phyloP scores from a whole-genome alignment of 2,329 filamentous ascomycete genomes.

The Colletotrichum phormii region DNA sequence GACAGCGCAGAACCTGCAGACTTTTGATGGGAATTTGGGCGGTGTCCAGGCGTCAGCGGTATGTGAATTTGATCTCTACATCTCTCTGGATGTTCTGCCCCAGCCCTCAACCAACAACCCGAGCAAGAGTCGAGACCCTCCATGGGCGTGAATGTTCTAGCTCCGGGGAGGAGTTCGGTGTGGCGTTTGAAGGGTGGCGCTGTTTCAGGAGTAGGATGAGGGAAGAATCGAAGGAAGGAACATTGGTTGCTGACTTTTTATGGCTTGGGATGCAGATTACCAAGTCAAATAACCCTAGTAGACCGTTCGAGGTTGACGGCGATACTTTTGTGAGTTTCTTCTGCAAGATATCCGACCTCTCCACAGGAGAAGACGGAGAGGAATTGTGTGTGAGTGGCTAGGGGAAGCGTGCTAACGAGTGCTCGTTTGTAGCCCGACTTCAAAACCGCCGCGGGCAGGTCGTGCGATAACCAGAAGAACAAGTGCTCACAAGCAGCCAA shows the following conservation, averaged over 20 bases:
- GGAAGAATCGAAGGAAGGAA: not conserved
- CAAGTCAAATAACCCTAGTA: conserved; percentile 50
- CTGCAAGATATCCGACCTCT: not conserved
- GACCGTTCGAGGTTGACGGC: conserved; percentile 57
- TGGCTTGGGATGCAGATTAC: conserved; percentile 47
- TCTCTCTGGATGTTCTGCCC: not conserved
- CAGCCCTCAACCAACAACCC: not conserved
- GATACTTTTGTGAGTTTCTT: conserved; percentile 55
- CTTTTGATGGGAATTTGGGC: conserved; percentile 54
- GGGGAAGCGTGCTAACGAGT: conserved; percentile 17
- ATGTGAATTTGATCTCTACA: conserved; percentile 27
- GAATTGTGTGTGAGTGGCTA: not conserved
- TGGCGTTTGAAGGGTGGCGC: no score
- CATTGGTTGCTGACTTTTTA: conserved; percentile 1
- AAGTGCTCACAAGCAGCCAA: conserved; percentile 57
- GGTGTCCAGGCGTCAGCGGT: conserved; percentile 50
- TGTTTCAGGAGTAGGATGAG: conserved; percentile 15
- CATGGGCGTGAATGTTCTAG: not conserved
- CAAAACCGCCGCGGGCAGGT: conserved; percentile 52
- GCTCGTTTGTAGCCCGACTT: conserved; percentile 53
- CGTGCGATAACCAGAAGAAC: conserved; percentile 64
- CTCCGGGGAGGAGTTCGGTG: not conserved
- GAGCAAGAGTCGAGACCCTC: not conserved
- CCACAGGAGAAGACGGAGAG: no score
- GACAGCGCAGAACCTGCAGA: conserved; percentile 51